These are phyloP conservation scores for Russula griseocarnosa DNA, from an alignment of 768 basidiomycete species.

Conservation along the genomic window DNA sequence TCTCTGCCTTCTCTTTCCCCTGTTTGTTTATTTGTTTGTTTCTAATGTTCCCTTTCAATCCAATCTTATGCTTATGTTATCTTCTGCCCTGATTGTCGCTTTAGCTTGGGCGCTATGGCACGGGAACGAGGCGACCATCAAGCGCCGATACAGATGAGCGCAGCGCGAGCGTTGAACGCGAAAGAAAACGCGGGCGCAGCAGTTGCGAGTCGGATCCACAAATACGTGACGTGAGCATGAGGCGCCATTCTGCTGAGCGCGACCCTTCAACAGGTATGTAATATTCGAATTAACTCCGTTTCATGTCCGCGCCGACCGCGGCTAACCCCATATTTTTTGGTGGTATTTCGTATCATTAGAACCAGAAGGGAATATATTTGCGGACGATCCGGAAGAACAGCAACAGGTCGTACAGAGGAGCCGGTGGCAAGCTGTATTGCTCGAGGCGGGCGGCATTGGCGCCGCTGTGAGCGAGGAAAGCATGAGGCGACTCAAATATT, in stretches of 20 bases:
- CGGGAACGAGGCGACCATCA: slow-evolving; percentile 14
- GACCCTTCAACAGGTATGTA: slow-evolving; percentile 14
- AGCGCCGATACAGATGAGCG: slow-evolving; percentile 16
- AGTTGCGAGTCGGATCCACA: slow-evolving; percentile 18
- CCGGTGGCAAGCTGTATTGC: slow-evolving; percentile 77
- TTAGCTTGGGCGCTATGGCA: slow-evolving; percentile 24
- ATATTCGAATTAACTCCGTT: not conserved
- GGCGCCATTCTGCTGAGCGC: slow-evolving; percentile 9
- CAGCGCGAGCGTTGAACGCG: slow-evolving; percentile 13
- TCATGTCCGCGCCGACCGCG: not conserved
- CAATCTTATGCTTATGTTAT: slow-evolving; percentile 1
- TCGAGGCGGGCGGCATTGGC: slow-evolving; percentile 83
- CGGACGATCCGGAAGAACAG: slow-evolving; percentile 33
- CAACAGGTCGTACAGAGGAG: slow-evolving; percentile 67
- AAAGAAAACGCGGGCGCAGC: slow-evolving; percentile 22
- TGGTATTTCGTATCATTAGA: slow-evolving; percentile 1
- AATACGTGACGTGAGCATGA: slow-evolving; percentile 28
- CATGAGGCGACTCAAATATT: slow-evolving; percentile 81
- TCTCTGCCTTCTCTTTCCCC: not conserved
- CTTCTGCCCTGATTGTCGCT: slow-evolving; percentile 5
- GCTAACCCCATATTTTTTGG: not conserved
- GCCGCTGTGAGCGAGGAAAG: slow-evolving; percentile 89
- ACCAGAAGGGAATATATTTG: not conserved
- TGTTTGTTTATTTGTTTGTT: not conserved
- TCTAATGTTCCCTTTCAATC: not conserved